phyloP scores from a whole-genome alignment of 768 basidiomycete genomes.

The Phlebiopsis flavidoalba region DNA sequence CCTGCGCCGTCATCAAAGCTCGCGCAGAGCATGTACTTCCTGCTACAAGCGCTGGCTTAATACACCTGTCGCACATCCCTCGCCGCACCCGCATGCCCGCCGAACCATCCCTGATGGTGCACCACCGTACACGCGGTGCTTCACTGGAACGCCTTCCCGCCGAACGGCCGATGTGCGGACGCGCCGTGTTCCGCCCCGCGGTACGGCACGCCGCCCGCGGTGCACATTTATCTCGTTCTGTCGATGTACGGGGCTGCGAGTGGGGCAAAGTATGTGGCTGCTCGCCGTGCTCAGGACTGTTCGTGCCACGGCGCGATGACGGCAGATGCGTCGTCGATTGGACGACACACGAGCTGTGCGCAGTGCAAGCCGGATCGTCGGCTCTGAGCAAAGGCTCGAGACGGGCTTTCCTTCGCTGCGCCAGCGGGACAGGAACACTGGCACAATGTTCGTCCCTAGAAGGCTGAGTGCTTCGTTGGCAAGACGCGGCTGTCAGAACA shows the following conservation, averaged over 20 bases:
- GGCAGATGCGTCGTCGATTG: no score
- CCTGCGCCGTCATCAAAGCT: constrained; percentile 16
- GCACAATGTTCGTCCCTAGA: constrained; percentile 35
- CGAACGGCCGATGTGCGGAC: constrained; percentile 49
- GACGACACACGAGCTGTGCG: no score
- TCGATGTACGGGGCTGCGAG: constrained; percentile 70
- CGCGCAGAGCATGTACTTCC: constrained; percentile 47
- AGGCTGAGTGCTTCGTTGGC: no score
- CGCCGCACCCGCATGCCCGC: constrained; percentile 62
- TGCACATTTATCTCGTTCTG: constrained; percentile 70
- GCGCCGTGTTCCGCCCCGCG: constrained; percentile 40
- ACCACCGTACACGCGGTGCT: constrained; percentile 53
- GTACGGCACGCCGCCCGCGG: constrained; percentile 33
- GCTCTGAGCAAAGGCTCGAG: no score
- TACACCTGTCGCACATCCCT: constrained; percentile 59
- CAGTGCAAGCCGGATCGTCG: no score
- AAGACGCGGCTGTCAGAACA: constrained; percentile 3
- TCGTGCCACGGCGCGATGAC: no score
- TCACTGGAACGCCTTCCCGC: constrained; percentile 54
- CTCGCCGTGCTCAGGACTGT: no score
- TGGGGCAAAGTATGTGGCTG: constrained; percentile 63
- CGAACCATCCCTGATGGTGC: constrained; percentile 35
- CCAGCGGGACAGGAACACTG: no score
- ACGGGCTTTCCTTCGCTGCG: constrained; percentile 50
- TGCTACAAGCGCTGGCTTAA: constrained; percentile 23